phyloP scores from a whole-genome alignment of 306 rosid genomes.

The Macrotyloma uniflorum region DNA sequence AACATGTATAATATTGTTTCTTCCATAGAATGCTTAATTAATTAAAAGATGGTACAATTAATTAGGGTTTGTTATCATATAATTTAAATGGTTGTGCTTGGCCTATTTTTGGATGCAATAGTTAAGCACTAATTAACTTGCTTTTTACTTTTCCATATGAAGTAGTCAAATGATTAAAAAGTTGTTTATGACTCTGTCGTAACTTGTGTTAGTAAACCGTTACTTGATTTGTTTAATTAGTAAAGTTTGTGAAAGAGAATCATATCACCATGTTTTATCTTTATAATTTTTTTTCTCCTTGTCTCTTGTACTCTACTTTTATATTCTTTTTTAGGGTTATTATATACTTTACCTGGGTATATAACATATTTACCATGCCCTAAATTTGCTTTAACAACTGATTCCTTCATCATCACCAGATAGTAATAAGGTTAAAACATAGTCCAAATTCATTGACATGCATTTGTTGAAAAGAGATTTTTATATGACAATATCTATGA shows the following conservation, averaged over 20 bases:
- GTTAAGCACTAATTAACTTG: constrained; percentile 13
- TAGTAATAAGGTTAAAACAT: constrained; percentile 37
- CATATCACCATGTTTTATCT: constrained; percentile 7
- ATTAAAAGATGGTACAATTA: no score
- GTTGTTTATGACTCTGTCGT: constrained; percentile 9
- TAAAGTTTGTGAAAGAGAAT: constrained; percentile 29
- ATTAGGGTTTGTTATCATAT: no score
- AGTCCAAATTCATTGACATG: constrained; percentile 16
- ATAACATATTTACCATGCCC: no score
- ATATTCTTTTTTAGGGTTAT: no score
- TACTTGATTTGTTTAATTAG: constrained; percentile 8
- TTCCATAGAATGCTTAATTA: no score
- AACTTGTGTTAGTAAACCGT: not conserved
- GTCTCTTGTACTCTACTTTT: not conserved
- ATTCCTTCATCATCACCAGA: constrained; percentile 34
- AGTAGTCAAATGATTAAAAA: constrained; percentile 34
- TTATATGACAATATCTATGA: not conserved
- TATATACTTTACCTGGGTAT: no score
- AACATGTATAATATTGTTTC: no score
- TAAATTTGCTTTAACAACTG: not conserved
- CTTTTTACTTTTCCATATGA: constrained; percentile 3
- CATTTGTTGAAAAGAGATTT: not conserved
- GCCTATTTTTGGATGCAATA: no score
- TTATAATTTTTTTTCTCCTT: not conserved
- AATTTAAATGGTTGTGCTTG: no score